A percentile compares a stretch with the other conserved stretches of the same genome.
Evolutionary conservation across 345 rosid genomes (phyloP).

Genomic region (Moringa oleifera): DNA sequence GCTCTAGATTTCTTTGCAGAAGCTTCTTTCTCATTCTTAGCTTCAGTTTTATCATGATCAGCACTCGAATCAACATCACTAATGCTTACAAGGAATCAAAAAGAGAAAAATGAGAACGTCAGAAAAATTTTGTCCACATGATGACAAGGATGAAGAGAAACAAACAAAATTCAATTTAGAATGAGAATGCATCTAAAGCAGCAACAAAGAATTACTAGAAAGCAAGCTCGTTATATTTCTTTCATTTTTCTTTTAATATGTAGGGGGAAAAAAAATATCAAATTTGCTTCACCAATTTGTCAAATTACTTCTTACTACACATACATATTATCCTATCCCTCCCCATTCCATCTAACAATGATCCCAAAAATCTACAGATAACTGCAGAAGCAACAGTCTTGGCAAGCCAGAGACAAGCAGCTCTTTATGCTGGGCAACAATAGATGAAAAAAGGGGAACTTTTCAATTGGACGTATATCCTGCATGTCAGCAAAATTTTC

Average conservation of each 20-base stretch:
- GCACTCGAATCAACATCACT: constrained; percentile 30
- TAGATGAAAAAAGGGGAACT: background rate
- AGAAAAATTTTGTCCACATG: constrained; percentile 4
- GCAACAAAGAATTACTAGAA: background rate
- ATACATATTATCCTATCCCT: too few relatives aligned
- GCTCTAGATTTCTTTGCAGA: constrained; percentile 37
- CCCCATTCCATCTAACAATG: too few relatives aligned
- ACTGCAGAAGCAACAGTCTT: background rate
- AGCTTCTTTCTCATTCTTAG: constrained; percentile 31
- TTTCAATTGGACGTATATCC: background rate
- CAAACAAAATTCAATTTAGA: background rate
- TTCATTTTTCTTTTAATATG: too few relatives aligned
- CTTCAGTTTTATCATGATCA: constrained; percentile 30
- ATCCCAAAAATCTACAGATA: background rate
- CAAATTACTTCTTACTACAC: background rate
- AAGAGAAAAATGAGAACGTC: background rate
- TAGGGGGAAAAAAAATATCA: too few relatives aligned
- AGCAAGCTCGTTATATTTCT: background rate
- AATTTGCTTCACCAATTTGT: background rate
- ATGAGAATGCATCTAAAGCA: background rate
- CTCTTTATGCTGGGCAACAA: background rate
- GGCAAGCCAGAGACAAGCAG: background rate
- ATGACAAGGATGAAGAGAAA: background rate
- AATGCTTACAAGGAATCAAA: constrained; percentile 13
- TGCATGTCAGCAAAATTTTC: background rate